Evolutionary conservation across 176 grass and related monocot species (phyloP).

Genomic region (Bonia amplexicaulis): DNA sequence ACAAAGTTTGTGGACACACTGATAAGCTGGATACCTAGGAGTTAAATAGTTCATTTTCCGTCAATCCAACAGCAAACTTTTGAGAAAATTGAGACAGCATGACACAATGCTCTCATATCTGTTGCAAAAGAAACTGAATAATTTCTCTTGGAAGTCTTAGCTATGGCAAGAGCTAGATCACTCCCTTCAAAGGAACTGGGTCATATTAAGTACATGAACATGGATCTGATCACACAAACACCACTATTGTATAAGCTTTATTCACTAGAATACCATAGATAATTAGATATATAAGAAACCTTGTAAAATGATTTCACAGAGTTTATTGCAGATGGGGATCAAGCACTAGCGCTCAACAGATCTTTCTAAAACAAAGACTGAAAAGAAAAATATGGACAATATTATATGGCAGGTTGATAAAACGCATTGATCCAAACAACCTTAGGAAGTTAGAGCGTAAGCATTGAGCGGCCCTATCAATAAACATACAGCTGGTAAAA

Average conservation of each 20-base stretch:
- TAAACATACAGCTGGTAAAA: not conserved
- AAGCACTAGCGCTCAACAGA: not conserved
- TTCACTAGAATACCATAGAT: not conserved
- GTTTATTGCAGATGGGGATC: not conserved
- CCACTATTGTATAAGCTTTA: not conserved
- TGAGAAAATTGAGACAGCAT: not conserved
- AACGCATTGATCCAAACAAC: not conserved
- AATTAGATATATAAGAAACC: not conserved
- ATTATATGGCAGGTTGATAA: not conserved
- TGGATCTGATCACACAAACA: not conserved
- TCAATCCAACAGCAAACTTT: not conserved
- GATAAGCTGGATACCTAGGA: not conserved
- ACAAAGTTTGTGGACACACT: not conserved
- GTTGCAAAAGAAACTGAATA: not conserved
- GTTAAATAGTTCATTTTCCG: not conserved
- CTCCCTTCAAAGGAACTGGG: not conserved
- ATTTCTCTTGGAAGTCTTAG: not conserved
- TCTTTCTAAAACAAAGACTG: not conserved
- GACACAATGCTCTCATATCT: not conserved
- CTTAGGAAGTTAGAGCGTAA: slow-evolving; percentile 12
- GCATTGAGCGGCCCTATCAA: not conserved
- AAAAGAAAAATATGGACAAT: not conserved
- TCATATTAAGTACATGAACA: not conserved
- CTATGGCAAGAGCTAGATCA: not conserved
- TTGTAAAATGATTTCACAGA: not conserved